Evolutionary conservation across 352 stramenopile species (phyloP).

Genomic region (Pythium folliculosum): DNA sequence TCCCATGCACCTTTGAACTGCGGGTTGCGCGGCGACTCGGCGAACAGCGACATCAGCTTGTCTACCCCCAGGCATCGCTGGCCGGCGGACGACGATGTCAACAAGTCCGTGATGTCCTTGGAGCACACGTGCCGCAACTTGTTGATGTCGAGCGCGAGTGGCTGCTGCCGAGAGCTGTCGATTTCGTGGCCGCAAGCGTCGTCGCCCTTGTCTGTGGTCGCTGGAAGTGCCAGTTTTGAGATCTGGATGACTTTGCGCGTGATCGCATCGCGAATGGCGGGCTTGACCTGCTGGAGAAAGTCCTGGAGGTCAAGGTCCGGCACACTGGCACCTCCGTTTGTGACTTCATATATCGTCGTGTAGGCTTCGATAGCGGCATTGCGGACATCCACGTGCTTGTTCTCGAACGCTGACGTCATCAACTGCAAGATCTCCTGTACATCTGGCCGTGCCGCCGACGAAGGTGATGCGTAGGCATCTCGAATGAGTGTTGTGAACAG

Average conservation of each 20-base stretch:
- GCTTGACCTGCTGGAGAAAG: conserved; percentile 66
- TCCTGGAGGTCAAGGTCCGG: conserved; percentile 55
- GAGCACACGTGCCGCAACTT: conserved; percentile 61
- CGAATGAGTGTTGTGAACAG: conserved; percentile 68
- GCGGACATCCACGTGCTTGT: conserved; percentile 83
- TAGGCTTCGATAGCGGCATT: conserved; percentile 73
- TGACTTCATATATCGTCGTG: conserved; percentile 69
- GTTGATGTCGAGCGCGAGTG: conserved; percentile 58
- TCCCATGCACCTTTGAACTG: conserved; percentile 70
- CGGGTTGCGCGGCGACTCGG: conserved; percentile 32
- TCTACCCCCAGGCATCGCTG: conserved; percentile 60
- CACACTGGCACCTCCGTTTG: conserved; percentile 41
- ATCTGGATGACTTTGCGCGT: conserved; percentile 74
- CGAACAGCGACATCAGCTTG: conserved; percentile 50
- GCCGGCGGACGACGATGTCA: conserved; percentile 42
- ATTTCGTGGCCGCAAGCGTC: conserved; percentile 30
- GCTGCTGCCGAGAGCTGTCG: conserved; percentile 55
- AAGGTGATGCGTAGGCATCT: conserved; percentile 18
- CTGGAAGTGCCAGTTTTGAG: conserved; percentile 33
- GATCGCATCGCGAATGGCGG: conserved; percentile 71
- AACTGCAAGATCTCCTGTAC: conserved; percentile 45
- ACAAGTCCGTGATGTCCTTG: conserved; percentile 48
- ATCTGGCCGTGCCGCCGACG: conserved; percentile 28
- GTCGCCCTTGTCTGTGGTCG: background rate
- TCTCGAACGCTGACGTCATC: conserved; percentile 61